A percentile compares a stretch with the other conserved stretches of the same genome.
phyloP scores from a whole-genome alignment of 768 basidiomycete species.

The Podaxis sp. region DNA sequence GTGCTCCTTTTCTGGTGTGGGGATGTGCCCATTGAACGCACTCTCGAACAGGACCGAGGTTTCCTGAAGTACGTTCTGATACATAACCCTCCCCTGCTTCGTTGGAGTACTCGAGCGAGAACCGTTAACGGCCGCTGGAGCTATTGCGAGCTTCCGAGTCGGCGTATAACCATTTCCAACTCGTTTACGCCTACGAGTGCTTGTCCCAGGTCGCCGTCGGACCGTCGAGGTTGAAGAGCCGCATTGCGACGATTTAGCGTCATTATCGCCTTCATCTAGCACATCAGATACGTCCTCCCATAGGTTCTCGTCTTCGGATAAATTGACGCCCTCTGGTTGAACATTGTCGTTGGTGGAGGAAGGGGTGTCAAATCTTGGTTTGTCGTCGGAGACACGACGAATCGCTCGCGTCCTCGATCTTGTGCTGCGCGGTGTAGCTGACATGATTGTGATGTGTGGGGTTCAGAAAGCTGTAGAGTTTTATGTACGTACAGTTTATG shows the following conservation, averaged over 20 bases:
- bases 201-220: neutral
- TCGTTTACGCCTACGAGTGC: conserved; percentile 10
- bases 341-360: conserved; percentile 16
- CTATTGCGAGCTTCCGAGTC: neutral
- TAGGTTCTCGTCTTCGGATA: neutral
- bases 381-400: neutral
- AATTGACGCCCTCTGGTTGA: conserved; percentile 34
- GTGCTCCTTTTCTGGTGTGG: neutral
- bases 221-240: neutral
- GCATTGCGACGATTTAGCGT: neutral
- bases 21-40: neutral
- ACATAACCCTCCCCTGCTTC: neutral
- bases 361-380: neutral
- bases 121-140: neutral
- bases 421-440: conserved; percentile 10
- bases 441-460: neutral
- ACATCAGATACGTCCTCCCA: conserved; percentile 11
- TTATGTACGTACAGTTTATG: neutral
- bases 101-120: neutral
- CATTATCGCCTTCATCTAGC: neutral
- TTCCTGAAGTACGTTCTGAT: neutral
- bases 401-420: conserved; percentile 13
- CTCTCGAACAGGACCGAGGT: neutral
- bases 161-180: neutral
- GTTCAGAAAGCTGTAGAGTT: neutral